phyloP scores from a whole-genome alignment of 2,329 filamentous ascomycete species.

The Tympanopsis confertula region DNA sequence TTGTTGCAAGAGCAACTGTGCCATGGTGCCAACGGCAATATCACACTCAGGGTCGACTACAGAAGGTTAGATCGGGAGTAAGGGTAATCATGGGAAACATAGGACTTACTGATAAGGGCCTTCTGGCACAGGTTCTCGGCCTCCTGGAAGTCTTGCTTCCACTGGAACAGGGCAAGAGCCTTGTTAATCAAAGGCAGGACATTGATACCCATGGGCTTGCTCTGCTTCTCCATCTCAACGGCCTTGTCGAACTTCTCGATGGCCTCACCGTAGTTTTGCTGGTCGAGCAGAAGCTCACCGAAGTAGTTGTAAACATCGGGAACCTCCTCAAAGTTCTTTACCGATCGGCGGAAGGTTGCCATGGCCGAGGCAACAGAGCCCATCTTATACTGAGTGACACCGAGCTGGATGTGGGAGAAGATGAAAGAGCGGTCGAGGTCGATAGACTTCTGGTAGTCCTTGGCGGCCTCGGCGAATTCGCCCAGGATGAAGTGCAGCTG shows the following conservation, averaged over 20 bases:
- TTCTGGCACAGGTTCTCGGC: slow-evolving; percentile 95
- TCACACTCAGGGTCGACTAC: slow-evolving; percentile 95
- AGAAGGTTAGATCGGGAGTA: slow-evolving; percentile 7
- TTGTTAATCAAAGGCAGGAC: slow-evolving; percentile 98
- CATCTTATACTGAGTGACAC: slow-evolving; percentile 99
- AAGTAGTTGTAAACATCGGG: slow-evolving; percentile 99
- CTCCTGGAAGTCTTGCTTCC: slow-evolving; percentile 91
- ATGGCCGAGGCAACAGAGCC: slow-evolving; percentile 94
- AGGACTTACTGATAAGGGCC: slow-evolving; percentile 77
- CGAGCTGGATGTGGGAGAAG: slow-evolving; percentile 98
- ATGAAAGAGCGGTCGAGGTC: slow-evolving; percentile 93
- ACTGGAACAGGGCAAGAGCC: slow-evolving; percentile 90
- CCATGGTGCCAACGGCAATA: slow-evolving; percentile 97
- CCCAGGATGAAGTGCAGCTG: slow-evolving; percentile 96
- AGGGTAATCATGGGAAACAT: slow-evolving; percentile 2
- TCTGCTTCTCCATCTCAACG: slow-evolving; percentile 96
- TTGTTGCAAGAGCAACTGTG: slow-evolving; percentile 90
- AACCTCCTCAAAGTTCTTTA: slow-evolving; percentile 96
- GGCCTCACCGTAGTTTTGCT: slow-evolving; percentile 88
- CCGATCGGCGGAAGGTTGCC: slow-evolving; percentile 92
- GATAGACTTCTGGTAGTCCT: slow-evolving; percentile 98
- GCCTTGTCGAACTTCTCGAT: slow-evolving; percentile 97
- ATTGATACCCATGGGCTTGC: slow-evolving; percentile 91
- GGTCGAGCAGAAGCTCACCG: slow-evolving; percentile 89
- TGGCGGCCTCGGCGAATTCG: slow-evolving; percentile 84